Conservation (phyloP, 331 rosid genomes). For the Pyrus hybrid region DNA sequence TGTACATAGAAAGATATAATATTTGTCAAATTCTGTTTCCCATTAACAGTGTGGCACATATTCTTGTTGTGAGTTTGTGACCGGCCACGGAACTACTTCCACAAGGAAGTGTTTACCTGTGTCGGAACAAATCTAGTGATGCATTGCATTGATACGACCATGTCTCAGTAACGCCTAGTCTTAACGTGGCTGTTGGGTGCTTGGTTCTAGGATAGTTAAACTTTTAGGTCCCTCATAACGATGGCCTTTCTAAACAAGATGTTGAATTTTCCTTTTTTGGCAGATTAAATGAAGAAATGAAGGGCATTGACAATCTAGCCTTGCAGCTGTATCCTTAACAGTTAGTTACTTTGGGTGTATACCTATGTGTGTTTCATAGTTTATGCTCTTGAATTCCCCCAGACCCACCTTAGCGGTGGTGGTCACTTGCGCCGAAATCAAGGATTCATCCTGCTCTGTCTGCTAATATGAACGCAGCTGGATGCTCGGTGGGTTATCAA, state of each 20-base stretch:
- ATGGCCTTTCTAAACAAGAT: not conserved
- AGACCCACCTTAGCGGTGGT: not conserved
- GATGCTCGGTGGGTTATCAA: not conserved
- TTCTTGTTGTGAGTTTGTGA: not conserved
- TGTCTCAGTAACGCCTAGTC: not conserved
- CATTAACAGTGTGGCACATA: not conserved
- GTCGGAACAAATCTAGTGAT: not conserved
- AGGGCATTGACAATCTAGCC: conserved; percentile 54
- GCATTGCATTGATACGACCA: not conserved
- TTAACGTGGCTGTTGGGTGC: not conserved
- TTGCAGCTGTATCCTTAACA: conserved; percentile 65
- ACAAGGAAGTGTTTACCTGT: not conserved
- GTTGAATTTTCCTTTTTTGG: not conserved
- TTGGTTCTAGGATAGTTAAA: not conserved
- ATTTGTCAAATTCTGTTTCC: not conserved
- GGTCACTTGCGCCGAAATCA: not conserved
- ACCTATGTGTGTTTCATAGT: not conserved
- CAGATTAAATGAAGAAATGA: conserved; percentile 94
- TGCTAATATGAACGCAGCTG: not conserved
- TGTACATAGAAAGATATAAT: not conserved
- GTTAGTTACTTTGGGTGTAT: not conserved
- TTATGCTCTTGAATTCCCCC: not conserved
- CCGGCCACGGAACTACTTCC: not conserved
- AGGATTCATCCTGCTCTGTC: not conserved
- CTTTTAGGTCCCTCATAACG: not conserved